These are phyloP conservation scores for Phytopythium oedochilum DNA, from an alignment of 352 stramenopile species.

Conservation along the genomic window DNA sequence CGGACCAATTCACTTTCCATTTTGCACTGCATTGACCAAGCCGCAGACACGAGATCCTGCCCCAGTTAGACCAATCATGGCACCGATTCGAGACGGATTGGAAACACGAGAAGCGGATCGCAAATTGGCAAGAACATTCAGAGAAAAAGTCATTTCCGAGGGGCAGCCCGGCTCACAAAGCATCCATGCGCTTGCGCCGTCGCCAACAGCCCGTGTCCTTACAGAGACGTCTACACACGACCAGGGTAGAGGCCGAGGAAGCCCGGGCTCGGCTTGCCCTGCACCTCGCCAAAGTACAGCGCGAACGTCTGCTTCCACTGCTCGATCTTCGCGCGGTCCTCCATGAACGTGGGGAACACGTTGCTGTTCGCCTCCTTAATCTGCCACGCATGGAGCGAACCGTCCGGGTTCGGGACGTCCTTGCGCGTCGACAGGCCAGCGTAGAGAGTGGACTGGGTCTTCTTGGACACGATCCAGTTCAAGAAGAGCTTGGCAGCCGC, in stretches of 20 bases:
- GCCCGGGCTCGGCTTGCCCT: constrained; percentile 30
- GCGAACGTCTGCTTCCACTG: constrained; percentile 32
- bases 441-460: not conserved
- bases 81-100: no score
- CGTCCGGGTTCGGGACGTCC: constrained; percentile 1
- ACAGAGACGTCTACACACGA: no score
- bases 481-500: constrained; percentile 14
- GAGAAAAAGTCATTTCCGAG: no score
- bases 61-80: no score
- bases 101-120: no score
- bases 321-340: constrained; percentile 37
- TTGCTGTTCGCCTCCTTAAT: constrained; percentile 1
- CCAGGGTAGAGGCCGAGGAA: constrained; percentile 34
- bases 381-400: not conserved
- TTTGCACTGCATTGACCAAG: no score
- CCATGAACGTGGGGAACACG: constrained; percentile 31
- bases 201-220: no score
- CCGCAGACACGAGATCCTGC: no score
- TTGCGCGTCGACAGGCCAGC: constrained; percentile 1
- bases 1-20: no score
- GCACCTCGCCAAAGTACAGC: constrained; percentile 55
- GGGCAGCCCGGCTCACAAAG: no score
- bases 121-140: no score
- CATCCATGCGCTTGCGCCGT: no score
- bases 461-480: constrained; percentile 19